Evolutionary conservation across 2,329 filamentous ascomycete genomes (phyloP), one percentile per base, ranked within the genome.

Genomic region (Apiospora saccharicola): DNA sequence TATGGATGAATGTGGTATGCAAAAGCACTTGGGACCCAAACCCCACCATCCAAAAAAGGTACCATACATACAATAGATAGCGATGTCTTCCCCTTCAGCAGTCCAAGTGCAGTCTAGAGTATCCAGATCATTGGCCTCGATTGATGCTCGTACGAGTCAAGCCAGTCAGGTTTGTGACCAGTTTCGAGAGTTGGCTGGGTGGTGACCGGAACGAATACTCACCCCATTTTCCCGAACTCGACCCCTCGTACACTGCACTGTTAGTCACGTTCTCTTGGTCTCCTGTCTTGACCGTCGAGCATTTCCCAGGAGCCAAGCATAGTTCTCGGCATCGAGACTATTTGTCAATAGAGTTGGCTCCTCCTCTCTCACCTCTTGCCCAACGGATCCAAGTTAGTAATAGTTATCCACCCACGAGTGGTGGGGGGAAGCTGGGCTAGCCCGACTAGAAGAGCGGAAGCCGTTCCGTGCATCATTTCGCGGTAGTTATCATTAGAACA

Each of bases 281-380:
- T 24, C 51, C 13, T 57, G 51, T 57, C 51, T 57, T 57, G 51
- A 16, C 51, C 51, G 24, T 57, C 51, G 51, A 57, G 51, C 19
- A 16, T 30, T 30, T 57, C 14, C 51, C 19, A 34, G 51, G 37
- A 41, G 37, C 7, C 37, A 41, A 34, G 51, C 14, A 26, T 30
- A 57, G 26, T 34, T 26, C 51, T 57, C 51, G 51, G 51, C 53
- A 61, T 22, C 16, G 53, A 37, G 30, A 61, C 53, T 61, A 61
- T 61, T 61, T 61, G 53, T 34, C 53, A 61, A 61, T 61, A 61
- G 51, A 61, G 53, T 61, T 61, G 53, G 53, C 53, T 61, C 53
- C 30, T n/a, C n/a, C n/a, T n/a, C n/a, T 61, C 16, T 61, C 16
- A 57, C 53, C 34, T 61, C 16, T 19, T 16, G 13, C 51, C 44